A percentile compares a stretch with the other conserved stretches of the same genome.
These are phyloP conservation scores for Phlebiopsis flavidoalba DNA, from an alignment of 768 basidiomycete genomes.

Conservation along the genomic window DNA sequence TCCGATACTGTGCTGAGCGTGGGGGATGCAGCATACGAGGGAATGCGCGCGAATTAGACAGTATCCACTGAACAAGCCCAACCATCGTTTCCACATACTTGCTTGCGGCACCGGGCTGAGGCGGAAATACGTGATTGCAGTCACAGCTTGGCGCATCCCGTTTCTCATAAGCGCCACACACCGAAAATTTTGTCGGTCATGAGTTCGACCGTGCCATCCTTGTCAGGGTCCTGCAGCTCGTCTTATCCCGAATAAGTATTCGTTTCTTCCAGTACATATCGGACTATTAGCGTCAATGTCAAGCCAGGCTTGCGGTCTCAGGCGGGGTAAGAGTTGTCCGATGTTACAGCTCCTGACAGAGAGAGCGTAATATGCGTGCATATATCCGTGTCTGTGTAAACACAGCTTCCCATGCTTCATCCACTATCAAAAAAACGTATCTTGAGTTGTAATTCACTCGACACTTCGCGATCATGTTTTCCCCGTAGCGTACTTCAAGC, in stretches of 20 bases:
- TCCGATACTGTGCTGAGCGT: constrained; percentile 9
- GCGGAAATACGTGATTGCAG: neutral
- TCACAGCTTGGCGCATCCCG: neutral
- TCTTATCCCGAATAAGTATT: neutral
- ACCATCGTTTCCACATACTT: constrained; percentile 16
- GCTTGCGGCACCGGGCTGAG: neutral
- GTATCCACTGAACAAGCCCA: constrained; percentile 20
- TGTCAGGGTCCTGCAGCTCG: constrained; percentile 4
- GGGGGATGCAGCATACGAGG: constrained; percentile 13
- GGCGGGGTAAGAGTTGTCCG: neutral
- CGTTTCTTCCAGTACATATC: neutral
- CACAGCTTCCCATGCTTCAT: neutral
- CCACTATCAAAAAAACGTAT: neutral
- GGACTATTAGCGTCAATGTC: neutral
- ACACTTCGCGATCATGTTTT: neutral
- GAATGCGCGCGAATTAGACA: constrained; percentile 11
- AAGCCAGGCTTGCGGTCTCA: neutral
- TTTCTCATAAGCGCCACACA: neutral
- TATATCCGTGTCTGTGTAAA: neutral
- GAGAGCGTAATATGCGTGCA: neutral
- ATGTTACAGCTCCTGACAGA: neutral
- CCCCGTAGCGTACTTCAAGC: neutral
- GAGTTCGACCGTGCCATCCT: neutral
- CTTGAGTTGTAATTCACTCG: too few species aligned
- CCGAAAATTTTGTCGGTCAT: neutral